Conservation (phyloP, 2,329 filamentous ascomycete species). For the Nothopassalora personata region DNA sequence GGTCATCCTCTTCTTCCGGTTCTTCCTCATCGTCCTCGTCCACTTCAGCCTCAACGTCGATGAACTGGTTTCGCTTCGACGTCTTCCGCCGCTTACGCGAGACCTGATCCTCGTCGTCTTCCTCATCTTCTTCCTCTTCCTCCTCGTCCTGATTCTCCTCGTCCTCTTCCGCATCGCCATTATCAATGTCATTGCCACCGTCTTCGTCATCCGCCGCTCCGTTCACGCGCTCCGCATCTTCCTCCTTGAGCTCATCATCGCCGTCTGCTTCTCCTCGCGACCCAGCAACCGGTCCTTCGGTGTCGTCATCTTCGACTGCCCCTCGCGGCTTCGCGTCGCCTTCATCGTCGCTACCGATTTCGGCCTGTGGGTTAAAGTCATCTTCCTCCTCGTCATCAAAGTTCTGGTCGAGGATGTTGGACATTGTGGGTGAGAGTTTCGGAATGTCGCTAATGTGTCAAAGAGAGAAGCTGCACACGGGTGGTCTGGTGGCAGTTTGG, state of each 20-base stretch:
- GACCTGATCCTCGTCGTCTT: conserved; percentile 55
- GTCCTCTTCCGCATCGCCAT: conserved; percentile 49
- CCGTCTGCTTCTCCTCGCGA: conserved; percentile 32
- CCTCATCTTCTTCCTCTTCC: conserved; percentile 34
- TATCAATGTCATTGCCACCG: conserved; percentile 54
- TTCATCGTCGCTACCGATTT: conserved; percentile 68
- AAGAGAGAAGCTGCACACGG: not conserved
- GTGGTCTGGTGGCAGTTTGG: not conserved
- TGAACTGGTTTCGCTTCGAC: conserved; percentile 69
- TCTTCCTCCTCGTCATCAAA: conserved; percentile 66
- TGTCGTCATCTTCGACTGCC: conserved; percentile 33
- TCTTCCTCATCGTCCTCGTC: conserved; percentile 86
- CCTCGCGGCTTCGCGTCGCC: conserved; percentile 33
- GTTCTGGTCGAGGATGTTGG: conserved; percentile 45
- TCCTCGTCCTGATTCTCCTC: conserved; percentile 59
- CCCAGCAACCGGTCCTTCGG: conserved; percentile 23
- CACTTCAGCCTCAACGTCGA: conserved; percentile 97
- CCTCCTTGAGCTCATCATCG: conserved; percentile 47
- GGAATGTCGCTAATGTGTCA: not conserved
- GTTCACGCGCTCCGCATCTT: conserved; percentile 47
- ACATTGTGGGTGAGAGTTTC: conserved; percentile 22
- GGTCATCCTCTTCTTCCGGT: conserved; percentile 84
- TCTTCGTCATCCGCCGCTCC: conserved; percentile 38
- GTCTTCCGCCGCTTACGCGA: conserved; percentile 73
- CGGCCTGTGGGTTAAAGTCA: conserved; percentile 80